Evolutionary conservation across 2,329 filamentous ascomycete species (phyloP), one percentile per base, ranked within the genome.

Genomic region (Cyanodermella asteris): DNA sequence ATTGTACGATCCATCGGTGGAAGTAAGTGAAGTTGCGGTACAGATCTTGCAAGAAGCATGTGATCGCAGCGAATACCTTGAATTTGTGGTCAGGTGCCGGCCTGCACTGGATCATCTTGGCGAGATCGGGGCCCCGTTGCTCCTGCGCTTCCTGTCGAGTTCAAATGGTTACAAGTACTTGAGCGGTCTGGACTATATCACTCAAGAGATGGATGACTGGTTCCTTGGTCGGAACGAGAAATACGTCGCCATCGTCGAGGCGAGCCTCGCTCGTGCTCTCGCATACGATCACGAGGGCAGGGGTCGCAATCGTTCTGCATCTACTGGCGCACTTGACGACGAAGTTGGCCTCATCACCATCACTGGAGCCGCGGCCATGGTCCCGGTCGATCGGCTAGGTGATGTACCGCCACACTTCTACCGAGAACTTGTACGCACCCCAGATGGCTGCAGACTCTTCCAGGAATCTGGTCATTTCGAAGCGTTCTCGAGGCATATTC

Each of bases 181-280:
- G 5, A 81, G 94, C 42, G 87, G 82, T 0, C 58, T 97, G 21
- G 90, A 97, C 51, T 97, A 97, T 44, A 97, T 97, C 47, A 93
- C 82, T 32, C 87, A 91, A 43, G 90, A 97, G 46, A 97, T 97
- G 87, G 87, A 97, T 38, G 90, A 97, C 50, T 97, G 87, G 87
- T 97, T 94, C 43, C 59, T 97, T 11, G 87, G 87, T 9, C 71
- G 87, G 22, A 97, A 97, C 42, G 84, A 97, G 45, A 73, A 71
- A n/a, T 97, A 97, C 37, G 87, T 97, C 25, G 65, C 70, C 18
- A 64, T 94, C 20, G 84, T 97, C 20, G 87, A 97, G 47, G 87
- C 90, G n/a, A 91, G 82, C 27, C 60, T 97, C 25, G 80, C 82
- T 16, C 72, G 80, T 31, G 74, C 82, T 1, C 20, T 82, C 91